A percentile compares a stretch with the other conserved stretches of the same genome.
phyloP scores from a whole-genome alignment of 2,329 filamentous ascomycete genomes.

The Colletotrichum orchidophilum region DNA sequence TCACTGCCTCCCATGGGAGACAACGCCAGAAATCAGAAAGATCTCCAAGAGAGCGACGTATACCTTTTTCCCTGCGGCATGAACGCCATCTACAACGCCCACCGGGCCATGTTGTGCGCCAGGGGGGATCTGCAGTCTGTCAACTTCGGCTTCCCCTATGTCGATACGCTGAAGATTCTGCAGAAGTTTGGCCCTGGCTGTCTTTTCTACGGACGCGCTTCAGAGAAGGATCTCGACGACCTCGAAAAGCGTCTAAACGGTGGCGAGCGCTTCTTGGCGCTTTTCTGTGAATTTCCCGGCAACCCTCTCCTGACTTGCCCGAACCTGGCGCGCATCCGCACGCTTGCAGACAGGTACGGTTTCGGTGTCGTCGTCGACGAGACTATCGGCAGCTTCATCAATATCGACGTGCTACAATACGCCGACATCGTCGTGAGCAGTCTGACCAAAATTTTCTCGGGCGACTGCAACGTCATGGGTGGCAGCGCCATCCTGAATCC shows the following conservation, averaged over 20 bases:
- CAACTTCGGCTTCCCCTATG: slow-evolving; percentile 96
- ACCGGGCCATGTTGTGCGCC: slow-evolving; percentile 75
- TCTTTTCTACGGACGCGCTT: slow-evolving; percentile 86
- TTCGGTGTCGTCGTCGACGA: slow-evolving; percentile 95
- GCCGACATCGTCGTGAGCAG: slow-evolving; percentile 94
- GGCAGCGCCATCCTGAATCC: slow-evolving; percentile 76
- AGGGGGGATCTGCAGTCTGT: slow-evolving; percentile 78
- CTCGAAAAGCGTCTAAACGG: slow-evolving; percentile 75
- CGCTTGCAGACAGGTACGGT: slow-evolving; percentile 81
- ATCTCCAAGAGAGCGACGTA: slow-evolving; percentile 85
- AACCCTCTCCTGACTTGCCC: slow-evolving; percentile 91
- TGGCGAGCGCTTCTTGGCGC: slow-evolving; percentile 80
- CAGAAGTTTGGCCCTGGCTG: slow-evolving; percentile 94
- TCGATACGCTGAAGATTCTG: slow-evolving; percentile 94
- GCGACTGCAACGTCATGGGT: slow-evolving; percentile 98
- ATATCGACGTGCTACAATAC: slow-evolving; percentile 89
- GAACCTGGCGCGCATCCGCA: slow-evolving; percentile 82
- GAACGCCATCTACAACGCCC: slow-evolving; percentile 93
- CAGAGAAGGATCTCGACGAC: slow-evolving; percentile 81
- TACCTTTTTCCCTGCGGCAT: slow-evolving; percentile 91
- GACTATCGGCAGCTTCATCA: slow-evolving; percentile 95
- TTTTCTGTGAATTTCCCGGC: slow-evolving; percentile 95
- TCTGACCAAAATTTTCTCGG: slow-evolving; percentile 96
- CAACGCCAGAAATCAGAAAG: slow-evolving; percentile 65
- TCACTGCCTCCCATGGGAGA: slow-evolving; percentile 58